phyloP scores from a whole-genome alignment of 2,329 filamentous ascomycete species.

The Trichoderma endophyticum region DNA sequence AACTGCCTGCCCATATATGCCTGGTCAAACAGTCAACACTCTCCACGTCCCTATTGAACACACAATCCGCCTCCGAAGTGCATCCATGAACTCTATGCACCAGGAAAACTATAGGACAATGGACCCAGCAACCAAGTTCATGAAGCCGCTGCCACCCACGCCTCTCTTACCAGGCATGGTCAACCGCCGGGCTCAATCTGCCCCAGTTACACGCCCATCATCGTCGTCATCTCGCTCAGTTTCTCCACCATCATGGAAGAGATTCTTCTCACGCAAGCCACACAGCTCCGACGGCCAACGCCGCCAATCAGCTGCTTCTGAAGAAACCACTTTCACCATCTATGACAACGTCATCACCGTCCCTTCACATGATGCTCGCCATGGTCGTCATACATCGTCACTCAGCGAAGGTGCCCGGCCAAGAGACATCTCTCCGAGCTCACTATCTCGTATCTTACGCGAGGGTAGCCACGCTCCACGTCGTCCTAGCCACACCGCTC shows the following conservation, averaged over 20 bases:
- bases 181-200: constrained; percentile 24
- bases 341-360: constrained; percentile 33
- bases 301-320: not conserved
- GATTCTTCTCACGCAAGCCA: constrained; percentile 47
- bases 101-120: constrained; percentile 66
- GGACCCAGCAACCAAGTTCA: constrained; percentile 73
- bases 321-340: constrained; percentile 25
- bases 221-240: constrained; percentile 45
- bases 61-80: constrained; percentile 57
- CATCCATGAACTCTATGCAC: constrained; percentile 60
- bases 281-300: constrained; percentile 29
- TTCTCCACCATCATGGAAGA: constrained; percentile 52
- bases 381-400: constrained; percentile 13
- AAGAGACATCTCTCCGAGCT: constrained; percentile 55
- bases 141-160: constrained; percentile 57
- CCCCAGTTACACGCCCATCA: constrained; percentile 31
- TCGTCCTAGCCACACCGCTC: constrained; percentile 27
- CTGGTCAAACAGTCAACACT: constrained; percentile 83
- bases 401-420: constrained; percentile 42
- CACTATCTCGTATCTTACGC: constrained; percentile 49
- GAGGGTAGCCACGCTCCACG: constrained; percentile 40
- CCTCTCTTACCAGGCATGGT: not conserved
- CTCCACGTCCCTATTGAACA: constrained; percentile 75
- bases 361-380: constrained; percentile 21
- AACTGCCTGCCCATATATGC: constrained; percentile 77